phyloP scores from a whole-genome alignment of 176 grass and related monocot species.

The Musa schizocarpa region DNA sequence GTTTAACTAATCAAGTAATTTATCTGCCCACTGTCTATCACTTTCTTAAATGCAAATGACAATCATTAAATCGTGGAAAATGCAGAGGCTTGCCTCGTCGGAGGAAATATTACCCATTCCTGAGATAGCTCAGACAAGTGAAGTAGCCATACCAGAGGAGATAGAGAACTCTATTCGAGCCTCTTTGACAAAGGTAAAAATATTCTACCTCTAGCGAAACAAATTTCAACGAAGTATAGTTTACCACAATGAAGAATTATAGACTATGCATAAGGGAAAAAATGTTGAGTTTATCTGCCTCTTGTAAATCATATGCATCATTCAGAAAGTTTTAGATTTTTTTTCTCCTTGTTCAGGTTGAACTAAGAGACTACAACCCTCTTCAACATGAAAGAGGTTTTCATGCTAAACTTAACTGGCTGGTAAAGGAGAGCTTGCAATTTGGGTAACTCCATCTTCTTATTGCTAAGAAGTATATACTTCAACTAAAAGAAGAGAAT shows the following conservation, averaged over 20 bases:
- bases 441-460: constrained; percentile 43
- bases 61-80: constrained; percentile 2
- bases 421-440: constrained; percentile 82
- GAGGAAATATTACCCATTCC: constrained; percentile 84
- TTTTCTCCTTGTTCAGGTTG: constrained; percentile 41
- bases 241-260: neutral
- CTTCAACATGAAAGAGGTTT: constrained; percentile 91
- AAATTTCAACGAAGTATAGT: neutral
- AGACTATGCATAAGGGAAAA: neutral
- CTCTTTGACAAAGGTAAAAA: constrained; percentile 57
- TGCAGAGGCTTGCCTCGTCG: constrained; percentile 80
- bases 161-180: constrained; percentile 50
- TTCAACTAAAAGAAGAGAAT: neutral
- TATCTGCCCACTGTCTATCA: neutral
- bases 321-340: neutral
- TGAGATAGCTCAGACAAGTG: constrained; percentile 23
- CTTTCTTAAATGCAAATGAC: too few species aligned
- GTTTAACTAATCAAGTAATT: neutral
- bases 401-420: constrained; percentile 56
- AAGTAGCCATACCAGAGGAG: constrained; percentile 30
- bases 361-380: constrained; percentile 79
- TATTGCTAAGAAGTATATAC: neutral
- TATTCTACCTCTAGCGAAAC: neutral
- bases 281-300: too few species aligned
- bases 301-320: too few species aligned